These are phyloP conservation scores for Pharus latifolius DNA, from an alignment of 176 grass and related monocot species.

Conservation along the genomic window DNA sequence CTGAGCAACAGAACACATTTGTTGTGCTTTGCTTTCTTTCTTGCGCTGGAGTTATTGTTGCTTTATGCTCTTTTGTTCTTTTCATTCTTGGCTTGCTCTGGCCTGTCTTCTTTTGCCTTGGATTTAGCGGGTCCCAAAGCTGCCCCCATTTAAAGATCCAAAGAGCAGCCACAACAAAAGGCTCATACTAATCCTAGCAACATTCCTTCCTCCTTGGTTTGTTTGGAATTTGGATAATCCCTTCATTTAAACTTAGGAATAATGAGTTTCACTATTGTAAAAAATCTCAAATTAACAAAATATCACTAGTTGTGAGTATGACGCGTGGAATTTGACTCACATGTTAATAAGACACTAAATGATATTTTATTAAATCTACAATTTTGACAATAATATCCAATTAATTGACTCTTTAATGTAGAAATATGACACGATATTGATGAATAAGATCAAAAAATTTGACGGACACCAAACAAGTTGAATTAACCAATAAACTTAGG, in stretches of 20 bases:
- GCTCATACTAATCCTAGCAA: background rate
- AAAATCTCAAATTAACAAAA: too few relatives aligned
- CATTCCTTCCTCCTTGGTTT: background rate
- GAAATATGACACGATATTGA: too few relatives aligned
- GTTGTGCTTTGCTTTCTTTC: constrained; percentile 7
- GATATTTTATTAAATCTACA: too few relatives aligned
- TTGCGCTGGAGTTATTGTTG: constrained; percentile 17
- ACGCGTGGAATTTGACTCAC: too few relatives aligned
- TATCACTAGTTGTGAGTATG: too few relatives aligned
- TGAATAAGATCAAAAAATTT: too few relatives aligned
- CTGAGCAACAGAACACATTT: background rate
- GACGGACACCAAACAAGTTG: too few relatives aligned
- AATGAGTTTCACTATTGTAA: too few relatives aligned
- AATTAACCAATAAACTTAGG: too few relatives aligned
- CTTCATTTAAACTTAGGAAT: background rate
- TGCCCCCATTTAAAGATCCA: constrained; percentile 30
- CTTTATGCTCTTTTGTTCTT: constrained; percentile 38
- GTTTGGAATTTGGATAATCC: background rate
- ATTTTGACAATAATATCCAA: too few relatives aligned
- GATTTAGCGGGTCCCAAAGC: constrained; percentile 26
- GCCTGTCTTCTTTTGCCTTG: background rate
- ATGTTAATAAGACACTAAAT: too few relatives aligned
- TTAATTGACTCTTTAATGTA: too few relatives aligned
- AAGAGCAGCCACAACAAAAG: constrained; percentile 17
- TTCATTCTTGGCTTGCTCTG: constrained; percentile 33